A percentile compares a stretch with the other conserved stretches of the same genome.
Evolutionary conservation across 305 asterid genomes (phyloP).

Genomic region (Solanum hybrid): DNA sequence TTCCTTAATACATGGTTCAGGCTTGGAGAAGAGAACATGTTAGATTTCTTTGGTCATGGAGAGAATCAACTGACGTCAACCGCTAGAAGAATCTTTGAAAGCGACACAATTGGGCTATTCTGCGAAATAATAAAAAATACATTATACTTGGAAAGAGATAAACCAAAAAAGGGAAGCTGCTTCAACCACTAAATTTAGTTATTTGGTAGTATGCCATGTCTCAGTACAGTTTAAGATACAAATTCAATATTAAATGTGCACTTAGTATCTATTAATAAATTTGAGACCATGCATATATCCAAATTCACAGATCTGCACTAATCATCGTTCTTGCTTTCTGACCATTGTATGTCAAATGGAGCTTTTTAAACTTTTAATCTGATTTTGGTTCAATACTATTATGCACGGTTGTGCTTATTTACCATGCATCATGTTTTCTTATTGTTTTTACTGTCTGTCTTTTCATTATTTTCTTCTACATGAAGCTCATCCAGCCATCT

Average conservation of each 20-base stretch:
- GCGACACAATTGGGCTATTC: background rate
- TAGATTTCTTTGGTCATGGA: background rate
- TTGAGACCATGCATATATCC: background rate
- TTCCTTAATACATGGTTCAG: background rate
- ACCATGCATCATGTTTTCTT: background rate
- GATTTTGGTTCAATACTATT: background rate
- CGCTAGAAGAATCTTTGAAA: background rate
- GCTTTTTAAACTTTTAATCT: background rate
- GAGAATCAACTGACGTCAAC: background rate
- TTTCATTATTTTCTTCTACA: background rate
- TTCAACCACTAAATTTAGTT: background rate
- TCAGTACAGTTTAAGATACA: background rate
- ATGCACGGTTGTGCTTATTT: background rate
- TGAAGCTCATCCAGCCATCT: slow-evolving; percentile 8
- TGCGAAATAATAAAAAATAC: background rate
- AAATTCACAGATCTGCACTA: background rate
- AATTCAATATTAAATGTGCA: background rate
- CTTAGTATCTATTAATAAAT: background rate
- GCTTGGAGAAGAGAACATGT: background rate
- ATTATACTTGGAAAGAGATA: background rate
- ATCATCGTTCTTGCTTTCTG: background rate
- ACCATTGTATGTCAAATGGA: background rate
- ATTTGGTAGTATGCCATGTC: background rate
- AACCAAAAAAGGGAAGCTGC: background rate
- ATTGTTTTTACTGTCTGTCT: background rate